Percentiles rank a stretch among this genome's conserved stretches.
Conservation (phyloP, 2,329 filamentous ascomycete species). For the Leptographium lundbergii region DNA sequence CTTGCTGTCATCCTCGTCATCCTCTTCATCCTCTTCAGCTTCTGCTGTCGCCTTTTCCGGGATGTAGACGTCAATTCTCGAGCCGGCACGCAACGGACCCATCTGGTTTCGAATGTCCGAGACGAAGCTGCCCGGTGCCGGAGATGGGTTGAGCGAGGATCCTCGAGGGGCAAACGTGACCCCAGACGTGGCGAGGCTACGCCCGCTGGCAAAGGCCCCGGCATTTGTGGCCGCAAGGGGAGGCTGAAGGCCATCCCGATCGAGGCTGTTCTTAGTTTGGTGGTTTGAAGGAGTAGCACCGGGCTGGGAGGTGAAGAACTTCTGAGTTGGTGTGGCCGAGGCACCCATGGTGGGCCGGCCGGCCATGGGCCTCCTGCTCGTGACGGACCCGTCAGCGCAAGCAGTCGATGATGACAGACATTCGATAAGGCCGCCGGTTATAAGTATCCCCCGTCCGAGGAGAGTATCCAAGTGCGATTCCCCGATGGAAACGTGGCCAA, state of each 20-base stretch:
- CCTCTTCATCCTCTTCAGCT: background rate
- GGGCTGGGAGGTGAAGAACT: conserved; percentile 33
- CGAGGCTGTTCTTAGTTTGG: conserved; percentile 32
- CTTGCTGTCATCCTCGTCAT: conserved; percentile 16
- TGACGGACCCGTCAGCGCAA: conserved; percentile 15
- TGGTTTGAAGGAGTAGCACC: conserved; percentile 22
- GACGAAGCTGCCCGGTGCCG: conserved; percentile 75
- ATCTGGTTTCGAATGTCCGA: conserved; percentile 69
- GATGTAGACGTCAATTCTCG: conserved; percentile 37
- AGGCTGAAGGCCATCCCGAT: conserved; percentile 40
- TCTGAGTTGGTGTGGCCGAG: conserved; percentile 41
- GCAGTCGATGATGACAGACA: conserved; percentile 15
- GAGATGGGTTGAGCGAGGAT: conserved; percentile 57
- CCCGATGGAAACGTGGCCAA: background rate
- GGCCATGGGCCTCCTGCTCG: conserved; percentile 22
- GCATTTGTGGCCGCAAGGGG: conserved; percentile 27
- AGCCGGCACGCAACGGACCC: conserved; percentile 50
- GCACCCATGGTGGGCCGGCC: conserved; percentile 32
- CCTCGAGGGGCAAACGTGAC: conserved; percentile 55
- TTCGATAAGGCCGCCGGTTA: background rate
- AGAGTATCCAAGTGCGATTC: background rate
- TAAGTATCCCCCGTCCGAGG: background rate
- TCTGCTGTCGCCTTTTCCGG: conserved; percentile 45
- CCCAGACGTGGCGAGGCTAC: conserved; percentile 38
- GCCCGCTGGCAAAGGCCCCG: conserved; percentile 15